Conservation (phyloP, 345 rosid genomes). For the Salix suchowensis region DNA sequence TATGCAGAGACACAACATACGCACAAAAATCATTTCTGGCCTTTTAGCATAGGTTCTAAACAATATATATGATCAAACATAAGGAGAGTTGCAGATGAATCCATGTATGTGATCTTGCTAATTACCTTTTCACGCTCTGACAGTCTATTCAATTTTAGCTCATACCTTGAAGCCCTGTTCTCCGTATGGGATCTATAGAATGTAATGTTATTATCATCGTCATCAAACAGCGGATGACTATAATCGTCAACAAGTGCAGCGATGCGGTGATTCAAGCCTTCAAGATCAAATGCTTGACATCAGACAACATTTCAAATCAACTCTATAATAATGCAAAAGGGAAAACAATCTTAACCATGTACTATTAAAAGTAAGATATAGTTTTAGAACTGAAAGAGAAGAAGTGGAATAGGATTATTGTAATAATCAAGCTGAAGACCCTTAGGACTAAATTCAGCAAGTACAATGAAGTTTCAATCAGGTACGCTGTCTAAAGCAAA, state of each 20-base stretch:
- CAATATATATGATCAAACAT: neutral
- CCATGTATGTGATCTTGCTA: constrained; percentile 9
- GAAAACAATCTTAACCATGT: neutral
- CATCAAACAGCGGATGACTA: constrained; percentile 38
- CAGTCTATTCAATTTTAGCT: constrained; percentile 61
- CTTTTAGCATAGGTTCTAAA: neutral
- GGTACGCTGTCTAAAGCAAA: neutral
- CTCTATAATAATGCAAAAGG: neutral
- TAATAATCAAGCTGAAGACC: neutral
- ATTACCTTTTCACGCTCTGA: constrained; percentile 84
- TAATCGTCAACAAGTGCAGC: constrained; percentile 44
- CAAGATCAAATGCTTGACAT: constrained; percentile 30
- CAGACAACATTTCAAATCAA: constrained; percentile 12
- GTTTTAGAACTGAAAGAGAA: neutral
- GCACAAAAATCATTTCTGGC: neutral
- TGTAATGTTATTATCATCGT: constrained; percentile 35
- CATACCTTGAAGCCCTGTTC: constrained; percentile 47
- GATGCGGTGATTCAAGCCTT: constrained; percentile 61
- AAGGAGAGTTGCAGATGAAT: constrained; percentile 4
- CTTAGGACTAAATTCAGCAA: neutral
- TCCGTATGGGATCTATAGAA: constrained; percentile 70
- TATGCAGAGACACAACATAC: neutral
- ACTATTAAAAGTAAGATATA: neutral
- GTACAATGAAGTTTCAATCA: neutral
- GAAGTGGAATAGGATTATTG: neutral